Percentiles rank a stretch among this genome's conserved stretches.
Evolutionary conservation across 1,284 basidiomycete genomes (phyloP).

Genomic region (Tylopilus sp.): DNA sequence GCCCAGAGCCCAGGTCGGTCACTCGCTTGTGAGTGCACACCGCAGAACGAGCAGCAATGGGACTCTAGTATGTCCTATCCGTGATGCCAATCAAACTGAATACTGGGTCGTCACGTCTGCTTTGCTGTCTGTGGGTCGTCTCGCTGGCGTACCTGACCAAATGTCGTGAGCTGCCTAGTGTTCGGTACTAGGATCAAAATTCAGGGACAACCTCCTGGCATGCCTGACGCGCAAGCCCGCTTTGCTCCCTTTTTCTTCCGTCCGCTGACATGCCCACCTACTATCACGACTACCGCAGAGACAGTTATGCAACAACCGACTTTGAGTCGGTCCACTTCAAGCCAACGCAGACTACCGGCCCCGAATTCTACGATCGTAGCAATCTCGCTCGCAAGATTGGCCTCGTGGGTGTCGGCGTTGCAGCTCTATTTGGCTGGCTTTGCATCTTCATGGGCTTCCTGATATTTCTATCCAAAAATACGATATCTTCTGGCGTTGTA

Average conservation of each 20-base stretch:
- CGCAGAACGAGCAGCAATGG: not conserved
- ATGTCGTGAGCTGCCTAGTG: not conserved
- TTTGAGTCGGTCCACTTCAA: slow-evolving; percentile 27
- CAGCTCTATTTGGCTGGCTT: slow-evolving; percentile 20
- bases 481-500: slow-evolving; percentile 25
- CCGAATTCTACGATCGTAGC: slow-evolving; percentile 34
- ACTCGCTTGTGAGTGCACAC: too few relatives aligned
- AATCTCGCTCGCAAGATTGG: slow-evolving; percentile 24
- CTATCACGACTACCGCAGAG: not conserved
- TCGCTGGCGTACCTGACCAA: slow-evolving; percentile 3
- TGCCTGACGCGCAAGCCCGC: not conserved
- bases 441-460: slow-evolving; percentile 26
- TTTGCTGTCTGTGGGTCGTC: not conserved
- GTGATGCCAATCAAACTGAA: not conserved
- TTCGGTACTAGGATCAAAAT: slow-evolving; percentile 3
- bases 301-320: slow-evolving; percentile 17
- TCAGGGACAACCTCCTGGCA: slow-evolving; percentile 10
- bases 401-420: slow-evolving; percentile 25
- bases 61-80: not conserved
- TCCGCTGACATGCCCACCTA: slow-evolving; percentile 11
- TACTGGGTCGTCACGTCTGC: not conserved
- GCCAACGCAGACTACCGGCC: slow-evolving; percentile 24
- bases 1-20: not conserved
- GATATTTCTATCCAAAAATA: slow-evolving; percentile 21
- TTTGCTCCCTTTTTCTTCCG: not conserved